Evolutionary conservation across 2,329 filamentous ascomycete species (phyloP), one percentile per base, ranked within the genome.

Genomic region (Trichoderma pleuroti): DNA sequence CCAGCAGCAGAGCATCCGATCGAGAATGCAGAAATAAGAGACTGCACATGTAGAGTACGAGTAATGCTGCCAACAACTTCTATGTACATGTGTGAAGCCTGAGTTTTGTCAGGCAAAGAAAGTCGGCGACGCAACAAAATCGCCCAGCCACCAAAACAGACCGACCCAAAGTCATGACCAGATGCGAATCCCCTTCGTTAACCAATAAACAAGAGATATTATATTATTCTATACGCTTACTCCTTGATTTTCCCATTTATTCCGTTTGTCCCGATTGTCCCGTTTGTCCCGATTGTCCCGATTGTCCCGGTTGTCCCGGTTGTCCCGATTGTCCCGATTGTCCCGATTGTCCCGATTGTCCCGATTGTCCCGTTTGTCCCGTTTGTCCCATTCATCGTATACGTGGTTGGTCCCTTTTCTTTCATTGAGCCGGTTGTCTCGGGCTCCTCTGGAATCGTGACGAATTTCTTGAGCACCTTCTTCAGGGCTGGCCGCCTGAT

Each of bases 401-500:
- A 16, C 18, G 46, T 24, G n/a, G 54, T 28, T n/a, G 60, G 11
- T 56, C 26, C 46, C 32, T 62, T 63, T 61, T 57, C 60, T 49
- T 42, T 63, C 26, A 18, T 63, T 16, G 60, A 21, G 30, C 46
- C 59, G 24, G 68, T 36, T 18, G 52, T 70, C 36, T 70, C 68
- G 7, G 68, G 68, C 52, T 94, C 92, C 77, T 95, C 93, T 0
- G 87, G 88, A 34, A 96, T 97, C 0, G 93, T 93, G 5, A 92
- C 88, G 78, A 93, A 95, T 77, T 93, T 93, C 77, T 91, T 93
- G 14, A 97, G 84, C 0, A 97, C 93, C 76, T 94, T 91, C 79
- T 97, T 97, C 70, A 97, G 84, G 6, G 92, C 92, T 1, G 92
- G 93, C n/a, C 94, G 84, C 62, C 92, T 87, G 73, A 97, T 97